Evolutionary conservation across 1,284 basidiomycete genomes (phyloP), one percentile per base, ranked within the genome.

Genomic region (Laetiporus sulphureus): DNA sequence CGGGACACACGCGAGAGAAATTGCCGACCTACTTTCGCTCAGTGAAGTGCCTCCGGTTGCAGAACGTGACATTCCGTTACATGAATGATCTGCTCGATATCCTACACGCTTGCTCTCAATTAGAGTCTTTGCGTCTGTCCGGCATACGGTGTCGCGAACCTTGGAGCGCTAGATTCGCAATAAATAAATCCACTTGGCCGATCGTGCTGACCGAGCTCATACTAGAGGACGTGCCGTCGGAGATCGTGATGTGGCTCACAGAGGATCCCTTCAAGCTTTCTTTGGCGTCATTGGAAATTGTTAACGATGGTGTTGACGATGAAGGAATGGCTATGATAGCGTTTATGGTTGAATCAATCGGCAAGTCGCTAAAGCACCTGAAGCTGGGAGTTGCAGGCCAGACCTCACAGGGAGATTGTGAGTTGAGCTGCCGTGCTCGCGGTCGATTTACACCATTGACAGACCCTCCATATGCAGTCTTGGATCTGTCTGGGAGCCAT

Each of bases 61-160:
- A 37, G 23, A 38, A 42, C 36, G 41, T 38, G 13, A 35, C 36
- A 15, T 42, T 42, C 36, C n/a, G n/a, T n/a, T 35, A 42, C 41
- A 36, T 35, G 13, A 42, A 35, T 22, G 41, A 42, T 31, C 36
- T 42, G 20, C 29, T 42, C 5, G 29, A 36, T 8, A 16, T 42
- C 25, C 36, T 42, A 21, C 38, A 36, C 31, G 41, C 41, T 12
- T 42, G 41, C 25, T 31, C 41, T 2, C 30, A 38, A 31, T 36
- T 42, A 3, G 19, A 16, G 20, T 20, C n/a, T 20, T 36, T 42
- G 13, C 5, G 25, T 18, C 29, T 42, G 15, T 11, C 15, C 7
- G 29, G 29, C 2, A 36, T 42, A 30, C 36, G 30, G 22, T 42
- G 41, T 35, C 41, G 41, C 5, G 30, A 36, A 5, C 38, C 41